A percentile compares a stretch with the other conserved stretches of the same genome.
Evolutionary conservation across 1,284 basidiomycete genomes (phyloP).

Genomic region (Naganishia liquefaciens): DNA sequence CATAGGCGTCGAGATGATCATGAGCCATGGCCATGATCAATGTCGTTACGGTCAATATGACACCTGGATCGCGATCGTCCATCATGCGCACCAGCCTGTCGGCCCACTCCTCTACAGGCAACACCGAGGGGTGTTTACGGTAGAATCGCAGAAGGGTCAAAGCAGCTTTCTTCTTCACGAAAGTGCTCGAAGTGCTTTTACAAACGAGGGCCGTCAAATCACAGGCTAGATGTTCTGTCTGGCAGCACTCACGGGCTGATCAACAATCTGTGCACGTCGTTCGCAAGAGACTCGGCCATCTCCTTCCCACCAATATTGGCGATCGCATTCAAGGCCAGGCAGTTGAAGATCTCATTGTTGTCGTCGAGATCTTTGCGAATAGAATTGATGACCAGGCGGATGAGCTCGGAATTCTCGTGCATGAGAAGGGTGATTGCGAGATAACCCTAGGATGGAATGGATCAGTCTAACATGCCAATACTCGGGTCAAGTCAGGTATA

Average conservation of each 20-base stretch:
- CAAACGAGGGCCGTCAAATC: not conserved
- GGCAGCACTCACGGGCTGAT: slow-evolving; percentile 80
- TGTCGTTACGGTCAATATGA: slow-evolving; percentile 89
- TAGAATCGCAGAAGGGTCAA: slow-evolving; percentile 89
- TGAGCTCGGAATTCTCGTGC: slow-evolving; percentile 97
- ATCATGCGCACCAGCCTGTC: slow-evolving; percentile 90
- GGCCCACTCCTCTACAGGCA: slow-evolving; percentile 93
- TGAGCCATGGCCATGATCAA: slow-evolving; percentile 94
- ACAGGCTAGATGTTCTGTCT: not conserved
- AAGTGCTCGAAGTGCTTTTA: slow-evolving; percentile 83
- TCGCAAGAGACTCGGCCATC: slow-evolving; percentile 93
- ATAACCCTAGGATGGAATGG: slow-evolving; percentile 68
- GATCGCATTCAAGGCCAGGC: slow-evolving; percentile 94
- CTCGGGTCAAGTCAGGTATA: not conserved
- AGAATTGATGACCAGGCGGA: slow-evolving; percentile 93
- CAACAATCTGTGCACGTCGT: slow-evolving; percentile 89
- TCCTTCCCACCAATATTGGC: slow-evolving; percentile 97
- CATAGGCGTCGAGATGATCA: slow-evolving; percentile 84
- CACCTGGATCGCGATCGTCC: slow-evolving; percentile 90
- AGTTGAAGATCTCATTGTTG: slow-evolving; percentile 92
- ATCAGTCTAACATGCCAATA: too few species aligned
- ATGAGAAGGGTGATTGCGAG: slow-evolving; percentile 94
- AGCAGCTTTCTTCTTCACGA: slow-evolving; percentile 99
- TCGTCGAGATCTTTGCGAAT: slow-evolving; percentile 96
- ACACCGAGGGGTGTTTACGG: slow-evolving; percentile 91